Percentiles rank a stretch among this genome's conserved stretches.
These are phyloP conservation scores for Pythium insidiosum DNA, from an alignment of 352 stramenopile genomes.

Conservation along the genomic window DNA sequence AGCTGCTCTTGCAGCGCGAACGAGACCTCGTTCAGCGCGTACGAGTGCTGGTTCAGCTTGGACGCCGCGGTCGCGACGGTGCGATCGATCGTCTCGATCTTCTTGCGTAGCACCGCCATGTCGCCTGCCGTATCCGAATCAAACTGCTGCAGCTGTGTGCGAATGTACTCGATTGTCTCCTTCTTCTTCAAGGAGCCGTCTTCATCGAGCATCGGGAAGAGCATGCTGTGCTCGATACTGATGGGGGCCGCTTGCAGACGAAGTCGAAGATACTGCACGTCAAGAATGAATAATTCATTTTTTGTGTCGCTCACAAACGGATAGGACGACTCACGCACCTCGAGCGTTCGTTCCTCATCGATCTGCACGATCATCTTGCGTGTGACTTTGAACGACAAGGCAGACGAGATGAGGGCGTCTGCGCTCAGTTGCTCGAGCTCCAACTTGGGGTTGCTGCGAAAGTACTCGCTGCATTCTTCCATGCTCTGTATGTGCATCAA, in stretches of 20 bases:
- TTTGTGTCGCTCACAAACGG: too few species aligned
- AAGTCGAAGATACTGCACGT: conserved; percentile 57
- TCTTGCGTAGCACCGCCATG: conserved; percentile 54
- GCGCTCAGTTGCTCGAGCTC: conserved; percentile 26
- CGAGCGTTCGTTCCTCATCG: conserved; percentile 59
- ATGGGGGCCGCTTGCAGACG: conserved; percentile 51
- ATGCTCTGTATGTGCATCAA: conserved; percentile 32
- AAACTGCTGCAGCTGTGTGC: conserved; percentile 44
- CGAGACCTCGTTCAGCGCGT: conserved; percentile 48
- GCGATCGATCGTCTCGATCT: conserved; percentile 68
- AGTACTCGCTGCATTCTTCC: conserved; percentile 65
- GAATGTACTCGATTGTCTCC: conserved; percentile 46
- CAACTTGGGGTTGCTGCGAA: conserved; percentile 51
- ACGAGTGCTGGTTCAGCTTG: conserved; percentile 41
- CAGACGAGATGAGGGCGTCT: conserved; percentile 29
- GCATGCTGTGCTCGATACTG: conserved; percentile 47
- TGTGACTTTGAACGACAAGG: conserved; percentile 63
- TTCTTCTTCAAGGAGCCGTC: conserved; percentile 23
- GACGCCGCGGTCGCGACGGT: conserved; percentile 42
- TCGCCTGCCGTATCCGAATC: conserved; percentile 67
- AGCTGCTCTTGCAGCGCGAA: conserved; percentile 58
- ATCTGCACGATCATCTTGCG: conserved; percentile 40
- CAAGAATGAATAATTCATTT: not conserved
- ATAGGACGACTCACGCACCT: too few species aligned
- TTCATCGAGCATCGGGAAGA: conserved; percentile 65